phyloP scores from a whole-genome alignment of 1,284 basidiomycete genomes.

The Ganoderma multipileum region DNA sequence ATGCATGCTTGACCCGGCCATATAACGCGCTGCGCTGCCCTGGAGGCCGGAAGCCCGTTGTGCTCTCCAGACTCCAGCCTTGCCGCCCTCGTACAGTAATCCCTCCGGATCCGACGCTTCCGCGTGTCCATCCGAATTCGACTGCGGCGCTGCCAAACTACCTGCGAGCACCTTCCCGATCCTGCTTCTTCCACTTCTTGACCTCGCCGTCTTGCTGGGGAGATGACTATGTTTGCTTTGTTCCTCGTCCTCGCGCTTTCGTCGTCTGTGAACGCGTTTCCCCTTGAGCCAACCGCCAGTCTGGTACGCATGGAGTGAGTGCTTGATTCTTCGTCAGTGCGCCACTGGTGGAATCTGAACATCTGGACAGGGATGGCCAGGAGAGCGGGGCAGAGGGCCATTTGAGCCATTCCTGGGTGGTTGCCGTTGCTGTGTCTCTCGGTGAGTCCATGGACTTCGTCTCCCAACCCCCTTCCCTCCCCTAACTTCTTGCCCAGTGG shows the following conservation, averaged over 20 bases:
- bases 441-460: constrained; percentile 9
- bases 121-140: background rate
- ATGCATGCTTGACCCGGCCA: constrained; percentile 23
- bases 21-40: constrained; percentile 20
- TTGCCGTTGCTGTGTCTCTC: constrained; percentile 21
- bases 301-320: background rate
- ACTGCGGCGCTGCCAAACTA: background rate
- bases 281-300: background rate
- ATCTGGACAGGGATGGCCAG: background rate
- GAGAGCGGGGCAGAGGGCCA: constrained; percentile 22
- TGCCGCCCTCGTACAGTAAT: background rate
- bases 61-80: background rate
- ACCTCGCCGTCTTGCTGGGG: background rate
- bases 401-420: constrained; percentile 24
- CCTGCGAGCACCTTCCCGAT: background rate
- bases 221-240: background rate
- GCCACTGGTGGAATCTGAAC: background rate
- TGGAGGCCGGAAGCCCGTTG: background rate
- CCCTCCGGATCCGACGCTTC: background rate
- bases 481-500: constrained; percentile 6
- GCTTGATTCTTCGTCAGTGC: background rate
- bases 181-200: background rate
- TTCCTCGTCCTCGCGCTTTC: background rate
- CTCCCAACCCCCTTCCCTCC: background rate
- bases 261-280: background rate